Evolutionary conservation across 2,329 filamentous ascomycete species (phyloP).

Genomic region (Spiromastix sp.): DNA sequence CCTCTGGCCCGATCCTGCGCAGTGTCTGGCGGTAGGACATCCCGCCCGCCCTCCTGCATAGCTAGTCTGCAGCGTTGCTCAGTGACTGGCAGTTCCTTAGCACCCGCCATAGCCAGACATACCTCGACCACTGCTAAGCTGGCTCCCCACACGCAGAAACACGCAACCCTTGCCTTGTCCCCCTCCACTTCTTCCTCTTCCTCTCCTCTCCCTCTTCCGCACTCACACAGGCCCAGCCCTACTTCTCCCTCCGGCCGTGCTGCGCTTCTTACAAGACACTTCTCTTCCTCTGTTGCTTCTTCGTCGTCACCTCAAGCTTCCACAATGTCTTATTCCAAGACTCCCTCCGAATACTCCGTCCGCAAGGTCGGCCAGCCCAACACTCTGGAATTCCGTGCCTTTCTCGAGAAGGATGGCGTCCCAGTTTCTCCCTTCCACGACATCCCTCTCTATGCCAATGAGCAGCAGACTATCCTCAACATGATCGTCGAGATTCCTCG

Average conservation of each 20-base stretch:
- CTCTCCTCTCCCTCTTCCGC: conserved; percentile 13
- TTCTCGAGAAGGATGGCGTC: conserved; percentile 93
- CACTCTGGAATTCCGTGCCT: conserved; percentile 95
- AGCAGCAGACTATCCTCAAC: conserved; percentile 92
- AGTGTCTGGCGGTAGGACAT: no score
- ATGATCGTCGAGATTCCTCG: conserved; percentile 99
- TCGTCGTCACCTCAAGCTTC: conserved; percentile 17
- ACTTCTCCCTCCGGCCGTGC: conserved; percentile 20
- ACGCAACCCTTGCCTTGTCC: conserved; percentile 13
- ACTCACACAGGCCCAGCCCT: not conserved
- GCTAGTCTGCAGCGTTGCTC: no score
- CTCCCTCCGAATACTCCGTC: conserved; percentile 59
- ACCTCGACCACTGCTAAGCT: conserved; percentile 21
- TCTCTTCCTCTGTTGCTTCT: conserved; percentile 30
- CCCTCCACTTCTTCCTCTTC: conserved; percentile 19
- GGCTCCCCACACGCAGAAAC: conserved; percentile 35
- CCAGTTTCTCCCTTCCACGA: conserved; percentile 96
- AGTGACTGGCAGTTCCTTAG: no score
- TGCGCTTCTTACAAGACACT: conserved; percentile 38
- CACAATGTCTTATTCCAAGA: conserved; percentile 33
- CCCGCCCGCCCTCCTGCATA: no score
- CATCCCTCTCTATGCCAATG: conserved; percentile 93
- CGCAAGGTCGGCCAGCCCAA: conserved; percentile 84
- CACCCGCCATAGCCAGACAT: no score
- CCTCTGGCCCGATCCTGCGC: not conserved